Percentiles rank a stretch among this genome's conserved stretches.
Conservation (phyloP, 345 rosid species). For the Eucalyptus grandis region DNA sequence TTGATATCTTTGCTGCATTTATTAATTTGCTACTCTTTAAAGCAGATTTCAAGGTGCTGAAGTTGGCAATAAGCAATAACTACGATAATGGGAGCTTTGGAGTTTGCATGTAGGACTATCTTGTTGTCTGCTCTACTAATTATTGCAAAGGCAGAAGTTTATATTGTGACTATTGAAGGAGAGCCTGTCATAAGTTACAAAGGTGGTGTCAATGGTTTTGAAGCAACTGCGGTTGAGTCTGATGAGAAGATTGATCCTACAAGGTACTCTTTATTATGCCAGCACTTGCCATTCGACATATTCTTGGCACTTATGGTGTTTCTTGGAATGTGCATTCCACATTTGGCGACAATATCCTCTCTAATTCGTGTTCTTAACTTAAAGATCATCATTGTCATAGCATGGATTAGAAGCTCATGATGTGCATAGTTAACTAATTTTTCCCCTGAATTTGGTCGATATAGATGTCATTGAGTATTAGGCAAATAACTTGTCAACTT, state of each 20-base stretch:
- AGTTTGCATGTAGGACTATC: constrained; percentile 9
- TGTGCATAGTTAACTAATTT: background rate
- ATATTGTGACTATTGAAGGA: constrained; percentile 77
- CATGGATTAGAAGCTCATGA: background rate
- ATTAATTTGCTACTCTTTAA: background rate
- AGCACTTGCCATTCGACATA: background rate
- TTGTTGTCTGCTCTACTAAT: constrained; percentile 19
- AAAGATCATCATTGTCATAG: background rate
- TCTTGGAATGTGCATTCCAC: background rate
- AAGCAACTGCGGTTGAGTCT: constrained; percentile 82
- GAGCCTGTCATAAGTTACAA: constrained; percentile 81
- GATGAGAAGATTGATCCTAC: constrained; percentile 74
- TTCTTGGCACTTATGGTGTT: background rate
- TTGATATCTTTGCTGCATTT: background rate
- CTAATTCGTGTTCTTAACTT: background rate
- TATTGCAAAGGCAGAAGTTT: constrained; percentile 50
- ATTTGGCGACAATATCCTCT: background rate
- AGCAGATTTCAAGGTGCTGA: constrained; percentile 15
- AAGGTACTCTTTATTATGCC: constrained; percentile 27
- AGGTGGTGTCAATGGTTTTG: constrained; percentile 86
- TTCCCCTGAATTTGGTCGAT: background rate
- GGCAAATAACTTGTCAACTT: background rate
- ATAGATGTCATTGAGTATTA: background rate
- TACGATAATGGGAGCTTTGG: constrained; percentile 13
- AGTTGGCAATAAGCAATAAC: background rate